These are phyloP conservation scores for Houttuynia cordata DNA, from an alignment of 164 flowering plant species.

Conservation along the genomic window DNA sequence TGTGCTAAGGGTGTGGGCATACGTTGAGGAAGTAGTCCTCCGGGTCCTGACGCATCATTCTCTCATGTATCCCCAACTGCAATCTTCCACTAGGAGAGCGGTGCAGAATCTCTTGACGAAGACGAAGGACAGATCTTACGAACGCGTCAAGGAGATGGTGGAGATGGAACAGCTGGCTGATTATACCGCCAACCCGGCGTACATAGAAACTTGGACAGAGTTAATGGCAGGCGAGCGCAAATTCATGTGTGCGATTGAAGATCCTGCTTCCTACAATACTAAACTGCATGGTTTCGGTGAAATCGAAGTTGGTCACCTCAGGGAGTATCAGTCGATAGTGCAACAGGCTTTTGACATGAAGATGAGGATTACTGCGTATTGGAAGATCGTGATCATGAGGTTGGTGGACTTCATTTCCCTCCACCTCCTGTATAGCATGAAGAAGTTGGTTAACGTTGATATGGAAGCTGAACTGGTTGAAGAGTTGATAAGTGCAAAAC, in stretches of 20 bases:
- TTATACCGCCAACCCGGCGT: slow-evolving; percentile 24
- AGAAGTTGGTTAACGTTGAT: slow-evolving; percentile 8
- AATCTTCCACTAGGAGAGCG: slow-evolving; percentile 9
- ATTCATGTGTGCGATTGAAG: slow-evolving; percentile 6
- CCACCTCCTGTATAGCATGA: slow-evolving; percentile 8
- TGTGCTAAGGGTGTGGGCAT: background rate
- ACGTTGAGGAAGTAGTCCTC: slow-evolving; percentile 12
- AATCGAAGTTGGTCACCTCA: slow-evolving; percentile 16
- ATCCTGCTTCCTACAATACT: background rate
- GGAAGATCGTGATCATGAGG: slow-evolving; percentile 23
- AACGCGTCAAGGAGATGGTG: slow-evolving; percentile 15
- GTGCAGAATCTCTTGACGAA: slow-evolving; percentile 8
- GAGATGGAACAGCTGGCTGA: slow-evolving; percentile 31
- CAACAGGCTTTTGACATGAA: slow-evolving; percentile 28
- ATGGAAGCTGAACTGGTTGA: slow-evolving; percentile 14
- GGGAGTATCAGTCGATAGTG: slow-evolving; percentile 2
- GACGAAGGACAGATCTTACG: slow-evolving; percentile 9
- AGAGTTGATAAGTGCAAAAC: slow-evolving; percentile 14
- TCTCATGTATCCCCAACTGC: slow-evolving; percentile 19
- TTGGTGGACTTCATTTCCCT: slow-evolving; percentile 19
- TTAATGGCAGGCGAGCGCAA: slow-evolving; percentile 8
- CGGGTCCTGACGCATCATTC: slow-evolving; percentile 13
- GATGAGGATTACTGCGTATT: slow-evolving; percentile 20
- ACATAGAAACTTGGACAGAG: slow-evolving; percentile 11
- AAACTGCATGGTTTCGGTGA: slow-evolving; percentile 11